Percentiles rank a stretch among this genome's conserved stretches.
These are phyloP conservation scores for Lumnitzera racemosa DNA, from an alignment of 345 rosid species.

Conservation along the genomic window DNA sequence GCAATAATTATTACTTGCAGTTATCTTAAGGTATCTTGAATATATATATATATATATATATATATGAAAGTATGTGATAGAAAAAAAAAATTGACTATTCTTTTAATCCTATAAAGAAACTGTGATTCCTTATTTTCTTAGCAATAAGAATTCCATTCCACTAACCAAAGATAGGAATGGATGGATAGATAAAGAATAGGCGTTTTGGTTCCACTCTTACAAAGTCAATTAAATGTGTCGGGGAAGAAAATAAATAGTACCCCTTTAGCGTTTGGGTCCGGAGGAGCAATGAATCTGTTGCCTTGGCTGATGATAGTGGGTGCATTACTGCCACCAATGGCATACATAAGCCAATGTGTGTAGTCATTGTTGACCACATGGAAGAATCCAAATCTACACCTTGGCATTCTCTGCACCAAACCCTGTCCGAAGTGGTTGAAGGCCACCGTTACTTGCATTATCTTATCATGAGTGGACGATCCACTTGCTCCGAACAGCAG, in stretches of 20 bases:
- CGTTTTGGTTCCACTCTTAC: no score
- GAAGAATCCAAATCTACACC: constrained; percentile 50
- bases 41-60: no score
- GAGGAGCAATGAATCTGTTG: constrained; percentile 68
- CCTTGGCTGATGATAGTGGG: constrained; percentile 74
- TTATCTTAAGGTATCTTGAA: no score
- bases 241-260: constrained; percentile 7
- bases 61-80: no score
- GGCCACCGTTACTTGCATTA: constrained; percentile 66
- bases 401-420: constrained; percentile 47
- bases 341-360: constrained; percentile 71
- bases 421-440: constrained; percentile 73
- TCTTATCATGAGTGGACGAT: constrained; percentile 19
- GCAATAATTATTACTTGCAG: no score
- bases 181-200: no score
- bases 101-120: no score
- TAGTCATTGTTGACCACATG: constrained; percentile 80
- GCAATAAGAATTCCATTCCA: no score
- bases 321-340: constrained; percentile 59
- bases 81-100: no score
- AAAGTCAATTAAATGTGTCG: no score
- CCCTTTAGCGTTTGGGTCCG: constrained; percentile 32
- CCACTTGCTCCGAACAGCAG: constrained; percentile 68
- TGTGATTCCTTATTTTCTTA: no score
- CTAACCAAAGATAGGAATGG: no score